Evolutionary conservation across 768 basidiomycete species (phyloP), one percentile per base, ranked within the genome.

Genomic region (Chiua virens): DNA sequence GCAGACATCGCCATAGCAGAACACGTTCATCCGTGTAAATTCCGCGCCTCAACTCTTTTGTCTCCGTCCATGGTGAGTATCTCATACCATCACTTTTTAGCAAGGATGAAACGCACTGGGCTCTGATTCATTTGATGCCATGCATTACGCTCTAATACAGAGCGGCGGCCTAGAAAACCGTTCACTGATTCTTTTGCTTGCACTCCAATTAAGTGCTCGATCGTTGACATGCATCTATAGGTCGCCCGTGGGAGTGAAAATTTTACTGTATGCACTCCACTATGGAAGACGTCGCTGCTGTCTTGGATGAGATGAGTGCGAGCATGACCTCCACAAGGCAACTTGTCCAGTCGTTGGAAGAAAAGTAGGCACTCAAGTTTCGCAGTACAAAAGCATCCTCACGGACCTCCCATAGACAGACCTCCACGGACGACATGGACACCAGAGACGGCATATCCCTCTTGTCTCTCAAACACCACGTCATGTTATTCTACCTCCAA

Each of bases 361-460:
- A 80, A 65, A 81, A 78, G 87, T 86, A 61, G 54, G 78, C 59
- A 32, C 42, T 41, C 38, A 44, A 45, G 25, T 15, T 13, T 5
- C 13, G n/a, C 28, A 7, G 14, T 27, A 42, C 42, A 4, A 38
- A 43, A 28, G 34, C 45, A 42, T 37, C 32, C 54, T 73, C 58
- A 53, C 61, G 42, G 8, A 37, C 7, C 3, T n/a, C 13, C 17
- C 43, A 18, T 49, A 78, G 71, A 52, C 57, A 64, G 27, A 50
- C 64, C 35, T 57, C 51, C 21, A 55, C 71, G 3, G 57, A 71
- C 23, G 72, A 75, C 27, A 48, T 81, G 28, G 77, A 87, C 54
- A 80, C 77, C 11, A 79, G 76, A 60, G 79, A 90, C 27, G 97
- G 97, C 35, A 92, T 99, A 54, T 98, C 97, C 0, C 77, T 99